These are phyloP conservation scores for Phytophthora capsici DNA, from an alignment of 352 stramenopile genomes.

Conservation along the genomic window DNA sequence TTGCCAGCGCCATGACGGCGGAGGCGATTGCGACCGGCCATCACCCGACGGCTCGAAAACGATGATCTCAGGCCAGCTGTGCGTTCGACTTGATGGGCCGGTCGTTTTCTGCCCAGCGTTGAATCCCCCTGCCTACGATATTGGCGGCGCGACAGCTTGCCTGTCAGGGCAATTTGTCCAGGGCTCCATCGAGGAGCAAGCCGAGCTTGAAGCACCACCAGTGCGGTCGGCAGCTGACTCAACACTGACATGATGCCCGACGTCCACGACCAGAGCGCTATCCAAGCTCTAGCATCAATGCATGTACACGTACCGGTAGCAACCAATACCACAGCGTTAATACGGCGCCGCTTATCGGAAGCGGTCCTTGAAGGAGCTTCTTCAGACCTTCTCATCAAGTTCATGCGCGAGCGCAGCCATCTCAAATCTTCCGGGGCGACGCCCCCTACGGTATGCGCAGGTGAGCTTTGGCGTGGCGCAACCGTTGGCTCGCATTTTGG, in stretches of 20 bases:
- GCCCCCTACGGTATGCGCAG: neutral
- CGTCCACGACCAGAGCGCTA: too few species aligned
- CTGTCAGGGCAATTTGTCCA: neutral
- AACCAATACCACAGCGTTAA: too few species aligned
- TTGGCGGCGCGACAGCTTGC: conserved; percentile 3
- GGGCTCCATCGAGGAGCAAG: neutral
- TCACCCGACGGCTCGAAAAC: conserved; percentile 16
- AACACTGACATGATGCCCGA: too few species aligned
- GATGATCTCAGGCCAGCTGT: conserved; percentile 4
- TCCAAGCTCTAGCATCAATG: too few species aligned
- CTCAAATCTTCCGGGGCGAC: conserved; percentile 19
- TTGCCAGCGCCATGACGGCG: neutral
- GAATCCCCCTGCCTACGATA: conserved; percentile 17
- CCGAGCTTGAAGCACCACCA: too few species aligned
- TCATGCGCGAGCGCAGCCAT: conserved; percentile 14
- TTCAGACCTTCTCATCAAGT: conserved; percentile 18
- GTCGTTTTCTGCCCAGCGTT: conserved; percentile 24
- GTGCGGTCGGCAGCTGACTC: too few species aligned
- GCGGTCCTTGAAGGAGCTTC: neutral
- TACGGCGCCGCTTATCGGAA: conserved; percentile 4
- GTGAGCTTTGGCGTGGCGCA: neutral
- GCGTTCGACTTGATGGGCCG: conserved; percentile 4
- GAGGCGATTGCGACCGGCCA: neutral
- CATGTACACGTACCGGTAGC: too few species aligned
- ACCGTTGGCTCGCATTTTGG: neutral